Evolutionary conservation across 2,329 filamentous ascomycete genomes (phyloP).

Genomic region (Calonectria crousiana): DNA sequence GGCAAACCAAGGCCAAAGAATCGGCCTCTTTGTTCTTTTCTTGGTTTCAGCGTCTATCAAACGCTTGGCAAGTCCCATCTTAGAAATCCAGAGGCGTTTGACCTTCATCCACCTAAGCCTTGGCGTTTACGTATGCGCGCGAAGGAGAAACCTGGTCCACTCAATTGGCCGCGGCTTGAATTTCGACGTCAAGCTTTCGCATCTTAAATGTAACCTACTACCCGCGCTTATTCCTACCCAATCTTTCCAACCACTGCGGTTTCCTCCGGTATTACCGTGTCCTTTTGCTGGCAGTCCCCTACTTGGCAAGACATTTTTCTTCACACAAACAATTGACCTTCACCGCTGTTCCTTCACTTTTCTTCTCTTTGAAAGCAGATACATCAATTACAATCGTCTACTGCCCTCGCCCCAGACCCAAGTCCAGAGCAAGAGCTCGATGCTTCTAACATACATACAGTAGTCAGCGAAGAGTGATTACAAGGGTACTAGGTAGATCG

Average conservation of each 20-base stretch:
- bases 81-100: not conserved
- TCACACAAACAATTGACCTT: not conserved
- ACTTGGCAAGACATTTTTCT: not conserved
- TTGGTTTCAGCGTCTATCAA: constrained; percentile 17
- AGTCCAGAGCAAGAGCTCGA: constrained; percentile 25
- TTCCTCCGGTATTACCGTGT: not conserved
- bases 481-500: constrained; percentile 47
- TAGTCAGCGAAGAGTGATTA: constrained; percentile 46
- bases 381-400: constrained; percentile 37
- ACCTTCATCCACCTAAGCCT: not conserved
- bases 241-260: not conserved
- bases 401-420: constrained; percentile 22
- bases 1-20: constrained; percentile 12
- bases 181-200: not conserved
- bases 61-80: constrained; percentile 13
- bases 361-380: constrained; percentile 7
- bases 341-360: not conserved
- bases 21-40: not conserved
- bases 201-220: not conserved
- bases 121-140: constrained; percentile 5
- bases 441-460: constrained; percentile 45
- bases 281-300: not conserved
- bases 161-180: not conserved
- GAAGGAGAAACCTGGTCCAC: not conserved
- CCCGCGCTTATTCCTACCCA: not conserved